Base-by-base conservation (phyloP, 352 stramenopile species). In the Globisporangium carolinianum region DNA sequence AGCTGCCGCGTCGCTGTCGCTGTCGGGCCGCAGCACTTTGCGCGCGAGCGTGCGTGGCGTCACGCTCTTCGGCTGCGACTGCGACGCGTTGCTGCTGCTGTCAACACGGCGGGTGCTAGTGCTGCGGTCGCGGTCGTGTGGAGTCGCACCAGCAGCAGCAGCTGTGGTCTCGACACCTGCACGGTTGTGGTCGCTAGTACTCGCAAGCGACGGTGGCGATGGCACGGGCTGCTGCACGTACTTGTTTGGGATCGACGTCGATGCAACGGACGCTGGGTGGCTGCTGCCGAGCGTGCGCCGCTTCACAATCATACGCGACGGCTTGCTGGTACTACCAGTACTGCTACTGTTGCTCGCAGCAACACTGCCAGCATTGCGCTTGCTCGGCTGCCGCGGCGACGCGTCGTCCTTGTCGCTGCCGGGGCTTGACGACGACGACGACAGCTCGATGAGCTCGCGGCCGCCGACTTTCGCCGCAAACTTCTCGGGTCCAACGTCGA, bases 251-350 rank as follows among this genome's bases (percentile, higher is more conserved):
- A 61, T 66, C 46, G 58, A 55, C 1, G 47, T 51, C 17, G 60
- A 61, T 2, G 51, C 58, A 37, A 60, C 54, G 2, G 60, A 61
- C 35, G 52, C 57, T 6, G 51, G 11, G 68, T 65, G 4, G 58
- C 68, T 54, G 68, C 75, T 49, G 63, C 64, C 14, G 32, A 61
- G 53, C 17, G 55, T 61, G 17, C 72, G 63, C 36, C 72, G 61
- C 61, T 82, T 82, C 12, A 82, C 72, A 9, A 82, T 75, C 71
- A 82, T 82, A 11, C 75, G 64, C 6, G 75, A 85, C 14, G 72
- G 75, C 41, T 82, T 58, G 60, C 32, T 63, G 57, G 12, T 75
- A n/a, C 45, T 49, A 3, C 15, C 45, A 49, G 15, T 17, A 10
- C 7, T 56, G 49, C 39, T 43, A 12, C 39, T 43, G 39, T 49